phyloP scores from a whole-genome alignment of 805 yeast species.

The Debaryomyces prosopidis region DNA sequence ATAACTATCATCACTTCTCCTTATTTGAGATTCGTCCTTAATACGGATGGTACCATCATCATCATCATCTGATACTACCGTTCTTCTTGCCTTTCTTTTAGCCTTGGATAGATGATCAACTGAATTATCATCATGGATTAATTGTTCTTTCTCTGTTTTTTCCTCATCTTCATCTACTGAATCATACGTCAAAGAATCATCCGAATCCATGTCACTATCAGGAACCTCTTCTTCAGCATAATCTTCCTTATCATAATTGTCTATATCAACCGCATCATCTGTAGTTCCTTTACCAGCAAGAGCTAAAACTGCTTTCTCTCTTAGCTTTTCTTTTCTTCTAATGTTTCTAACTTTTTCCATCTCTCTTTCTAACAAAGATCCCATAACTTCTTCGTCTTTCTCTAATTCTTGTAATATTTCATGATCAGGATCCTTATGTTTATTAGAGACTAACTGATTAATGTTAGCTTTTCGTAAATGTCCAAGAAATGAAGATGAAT shows the following conservation, averaged over 20 bases:
- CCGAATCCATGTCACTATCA: slow-evolving; percentile 26
- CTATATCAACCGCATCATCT: slow-evolving; percentile 9
- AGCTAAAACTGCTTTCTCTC: slow-evolving; percentile 37
- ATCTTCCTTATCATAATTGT: slow-evolving; percentile 14
- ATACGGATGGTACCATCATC: slow-evolving; percentile 5
- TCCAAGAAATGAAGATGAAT: slow-evolving; percentile 26
- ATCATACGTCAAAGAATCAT: slow-evolving; percentile 9
- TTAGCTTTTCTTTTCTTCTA: slow-evolving; percentile 41
- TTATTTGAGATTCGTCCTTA: slow-evolving; percentile 11
- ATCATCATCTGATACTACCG: slow-evolving; percentile 10
- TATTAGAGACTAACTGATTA: slow-evolving; percentile 37
- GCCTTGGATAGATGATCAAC: background rate
- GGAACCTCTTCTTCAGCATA: slow-evolving; percentile 19
- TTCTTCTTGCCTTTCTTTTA: slow-evolving; percentile 4
- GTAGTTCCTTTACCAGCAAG: slow-evolving; percentile 19
- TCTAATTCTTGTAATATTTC: slow-evolving; percentile 37
- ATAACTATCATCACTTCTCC: slow-evolving; percentile 26
- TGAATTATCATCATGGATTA: too few relatives aligned
- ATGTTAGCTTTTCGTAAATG: slow-evolving; percentile 45
- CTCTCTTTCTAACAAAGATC: slow-evolving; percentile 48
- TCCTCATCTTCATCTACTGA: slow-evolving; percentile 16
- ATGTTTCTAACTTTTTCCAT: slow-evolving; percentile 48
- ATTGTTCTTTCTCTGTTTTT: slow-evolving; percentile 10
- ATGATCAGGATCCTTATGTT: slow-evolving; percentile 22
- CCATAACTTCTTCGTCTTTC: slow-evolving; percentile 46